Percentiles rank a stretch among this genome's conserved stretches.
Evolutionary conservation across 108 stramenopile genomes (phyloP).

Genomic region (Poteriospumella lacustris): DNA sequence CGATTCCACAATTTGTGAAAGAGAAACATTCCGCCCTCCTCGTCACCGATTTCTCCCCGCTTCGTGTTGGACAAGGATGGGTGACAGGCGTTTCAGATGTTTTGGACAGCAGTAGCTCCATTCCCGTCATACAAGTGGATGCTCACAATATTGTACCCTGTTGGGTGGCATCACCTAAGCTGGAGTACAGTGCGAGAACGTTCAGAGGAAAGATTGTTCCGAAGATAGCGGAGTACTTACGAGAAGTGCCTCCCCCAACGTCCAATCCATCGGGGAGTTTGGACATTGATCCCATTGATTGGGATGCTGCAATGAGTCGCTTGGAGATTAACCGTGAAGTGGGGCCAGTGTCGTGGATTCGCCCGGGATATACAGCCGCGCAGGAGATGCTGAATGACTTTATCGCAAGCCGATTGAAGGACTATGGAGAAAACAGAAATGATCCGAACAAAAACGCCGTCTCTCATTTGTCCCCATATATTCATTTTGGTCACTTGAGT

Average conservation of each 20-base stretch:
- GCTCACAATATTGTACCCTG: constrained; percentile 96
- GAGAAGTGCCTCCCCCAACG: constrained; percentile 57
- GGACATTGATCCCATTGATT: constrained; percentile 14
- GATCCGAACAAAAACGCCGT: constrained; percentile 77
- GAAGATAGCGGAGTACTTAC: constrained; percentile 62
- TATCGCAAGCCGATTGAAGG: constrained; percentile 51
- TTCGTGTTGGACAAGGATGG: constrained; percentile 68
- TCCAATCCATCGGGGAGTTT: background rate
- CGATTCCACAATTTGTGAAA: constrained; percentile 45
- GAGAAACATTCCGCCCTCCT: constrained; percentile 54
- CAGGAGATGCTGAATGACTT: constrained; percentile 69
- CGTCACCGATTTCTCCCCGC: constrained; percentile 80
- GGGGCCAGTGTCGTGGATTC: constrained; percentile 51
- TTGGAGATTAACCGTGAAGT: constrained; percentile 47
- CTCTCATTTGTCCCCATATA: constrained; percentile 78
- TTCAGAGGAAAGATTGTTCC: constrained; percentile 84
- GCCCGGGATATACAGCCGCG: constrained; percentile 67
- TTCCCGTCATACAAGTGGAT: constrained; percentile 86
- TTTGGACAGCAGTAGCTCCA: constrained; percentile 37
- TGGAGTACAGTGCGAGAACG: constrained; percentile 88
- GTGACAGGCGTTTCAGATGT: constrained; percentile 55
- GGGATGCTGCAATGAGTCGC: constrained; percentile 6
- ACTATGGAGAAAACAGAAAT: constrained; percentile 76
- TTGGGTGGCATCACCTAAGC: constrained; percentile 80
- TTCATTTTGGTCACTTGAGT: constrained; percentile 73